Conservation (phyloP, 2,329 filamentous ascomycete species). For the Hypoxylon sp. region DNA sequence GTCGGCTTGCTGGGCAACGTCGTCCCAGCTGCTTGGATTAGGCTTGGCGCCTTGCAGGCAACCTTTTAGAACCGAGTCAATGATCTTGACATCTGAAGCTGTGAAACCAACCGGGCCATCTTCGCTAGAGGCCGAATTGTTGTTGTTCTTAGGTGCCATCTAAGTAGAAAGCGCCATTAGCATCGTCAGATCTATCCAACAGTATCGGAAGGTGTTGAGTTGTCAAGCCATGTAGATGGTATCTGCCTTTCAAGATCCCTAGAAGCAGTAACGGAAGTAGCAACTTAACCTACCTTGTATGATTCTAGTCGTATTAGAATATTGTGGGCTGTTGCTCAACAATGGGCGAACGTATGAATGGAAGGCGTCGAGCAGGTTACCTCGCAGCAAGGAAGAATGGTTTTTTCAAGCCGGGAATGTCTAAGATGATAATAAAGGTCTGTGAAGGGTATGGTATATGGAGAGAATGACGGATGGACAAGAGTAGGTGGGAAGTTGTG, state of each 20-base stretch:
- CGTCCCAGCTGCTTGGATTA: conserved; percentile 3
- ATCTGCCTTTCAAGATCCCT: background rate
- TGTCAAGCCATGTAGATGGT: background rate
- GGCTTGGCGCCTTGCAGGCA: conserved; percentile 7
- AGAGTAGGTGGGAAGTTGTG: background rate
- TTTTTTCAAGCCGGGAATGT: background rate
- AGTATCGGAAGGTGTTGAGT: background rate
- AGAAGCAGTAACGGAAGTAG: background rate
- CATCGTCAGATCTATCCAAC: background rate
- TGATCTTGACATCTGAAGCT: conserved; percentile 9
- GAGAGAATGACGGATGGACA: background rate
- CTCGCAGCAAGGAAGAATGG: background rate
- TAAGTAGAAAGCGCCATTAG: background rate
- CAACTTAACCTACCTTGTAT: background rate
- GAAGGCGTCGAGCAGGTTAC: background rate
- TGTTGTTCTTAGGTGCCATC: conserved; percentile 28
- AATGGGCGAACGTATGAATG: background rate
- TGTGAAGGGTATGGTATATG: background rate
- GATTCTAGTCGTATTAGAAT: background rate
- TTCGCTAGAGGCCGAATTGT: conserved; percentile 3
- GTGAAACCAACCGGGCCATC: background rate
- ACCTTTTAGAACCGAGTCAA: conserved; percentile 26
- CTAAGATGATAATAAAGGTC: background rate
- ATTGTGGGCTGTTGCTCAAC: background rate
- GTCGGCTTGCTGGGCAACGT: background rate